Percentiles rank a stretch among this genome's conserved stretches.
Conservation (phyloP, 352 stramenopile species). For the Pythium oligandrum region DNA sequence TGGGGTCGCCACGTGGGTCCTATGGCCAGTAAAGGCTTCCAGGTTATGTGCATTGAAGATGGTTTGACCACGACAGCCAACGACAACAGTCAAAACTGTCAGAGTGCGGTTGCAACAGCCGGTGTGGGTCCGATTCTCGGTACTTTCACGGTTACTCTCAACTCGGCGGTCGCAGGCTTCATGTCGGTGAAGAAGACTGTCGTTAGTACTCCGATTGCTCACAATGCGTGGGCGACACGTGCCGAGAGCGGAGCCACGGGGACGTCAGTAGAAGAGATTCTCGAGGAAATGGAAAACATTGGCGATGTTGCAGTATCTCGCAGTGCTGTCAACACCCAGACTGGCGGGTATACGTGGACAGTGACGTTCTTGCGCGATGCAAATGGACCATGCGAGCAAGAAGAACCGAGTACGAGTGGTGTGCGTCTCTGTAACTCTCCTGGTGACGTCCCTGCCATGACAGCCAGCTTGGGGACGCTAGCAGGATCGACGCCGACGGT, state of each 20-base stretch:
- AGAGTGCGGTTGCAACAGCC: constrained; percentile 11
- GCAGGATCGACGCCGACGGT: constrained; percentile 27
- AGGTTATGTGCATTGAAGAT: constrained; percentile 53
- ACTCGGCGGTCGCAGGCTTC: constrained; percentile 61
- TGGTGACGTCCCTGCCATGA: constrained; percentile 89
- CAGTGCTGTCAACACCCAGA: constrained; percentile 76
- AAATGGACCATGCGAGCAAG: constrained; percentile 55
- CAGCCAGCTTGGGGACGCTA: constrained; percentile 18
- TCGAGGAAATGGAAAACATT: constrained; percentile 92
- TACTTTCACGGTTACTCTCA: constrained; percentile 87
- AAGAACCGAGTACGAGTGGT: constrained; percentile 42
- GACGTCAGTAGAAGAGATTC: constrained; percentile 93
- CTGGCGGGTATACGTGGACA: constrained; percentile 93
- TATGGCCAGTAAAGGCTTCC: constrained; percentile 39
- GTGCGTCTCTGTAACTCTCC: constrained; percentile 89
- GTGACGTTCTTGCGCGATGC: constrained; percentile 92
- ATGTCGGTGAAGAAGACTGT: constrained; percentile 62
- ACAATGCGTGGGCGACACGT: constrained; percentile 91
- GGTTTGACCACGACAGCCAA: constrained; percentile 57
- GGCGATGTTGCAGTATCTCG: constrained; percentile 91
- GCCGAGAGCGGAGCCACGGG: constrained; percentile 87
- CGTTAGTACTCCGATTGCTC: constrained; percentile 79
- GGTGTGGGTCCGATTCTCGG: constrained; percentile 88
- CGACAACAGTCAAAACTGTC: constrained; percentile 50
- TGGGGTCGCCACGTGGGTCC: constrained; percentile 96